Base-by-base conservation (phyloP, 352 stramenopile species). In the Globisporangium lucens region DNA sequence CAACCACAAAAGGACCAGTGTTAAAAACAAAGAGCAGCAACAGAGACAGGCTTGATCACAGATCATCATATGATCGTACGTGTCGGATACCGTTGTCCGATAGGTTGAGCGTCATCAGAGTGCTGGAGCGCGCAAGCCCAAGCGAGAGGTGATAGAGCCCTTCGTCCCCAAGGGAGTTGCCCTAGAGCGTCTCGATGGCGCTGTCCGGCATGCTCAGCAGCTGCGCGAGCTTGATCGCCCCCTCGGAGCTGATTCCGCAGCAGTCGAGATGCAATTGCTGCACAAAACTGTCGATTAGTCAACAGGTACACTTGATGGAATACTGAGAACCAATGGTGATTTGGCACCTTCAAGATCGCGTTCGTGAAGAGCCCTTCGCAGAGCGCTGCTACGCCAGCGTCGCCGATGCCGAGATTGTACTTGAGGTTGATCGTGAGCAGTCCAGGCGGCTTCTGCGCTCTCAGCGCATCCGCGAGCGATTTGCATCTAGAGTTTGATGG, bases 231-330 rank as follows among this genome's bases (percentile, higher is more conserved):
- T 91, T 90, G 68, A 93, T 78, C 10, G 75, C 78, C 27, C 81
- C 80, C 1, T 72, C 65, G 0, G 72, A 56, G 0, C 81, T 70
- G 15, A 93, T 72, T 43, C 49, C 65, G 58, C 86, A 94, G 70
- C 87, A 94, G 58, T 91, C 83, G n/a, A 94, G 68, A 35, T 91
- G 75, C 41, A 94, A 66, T 81, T 94, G 82, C 81, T 90, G 49
- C 38, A 8, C 41, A 22, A n/a, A 20, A 20, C 4, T 49, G 4
- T 49, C 15, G 6, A 43, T 49, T 9, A 20, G 41, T 49, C 41
- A 22, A 49, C 13, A 8, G 6, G 41, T 49, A 7, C 41, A 49
- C 15, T 46, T 46, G 38, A 46, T 46, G 17, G 20, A 43, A 46
- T 17, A 46, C 3, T 7, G 38, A 46, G 12, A 22, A 49, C 5